Evolutionary conservation across 495 filamentous ascomycete genomes (phyloP).

Genomic region (Aspergillus haitiensis): DNA sequence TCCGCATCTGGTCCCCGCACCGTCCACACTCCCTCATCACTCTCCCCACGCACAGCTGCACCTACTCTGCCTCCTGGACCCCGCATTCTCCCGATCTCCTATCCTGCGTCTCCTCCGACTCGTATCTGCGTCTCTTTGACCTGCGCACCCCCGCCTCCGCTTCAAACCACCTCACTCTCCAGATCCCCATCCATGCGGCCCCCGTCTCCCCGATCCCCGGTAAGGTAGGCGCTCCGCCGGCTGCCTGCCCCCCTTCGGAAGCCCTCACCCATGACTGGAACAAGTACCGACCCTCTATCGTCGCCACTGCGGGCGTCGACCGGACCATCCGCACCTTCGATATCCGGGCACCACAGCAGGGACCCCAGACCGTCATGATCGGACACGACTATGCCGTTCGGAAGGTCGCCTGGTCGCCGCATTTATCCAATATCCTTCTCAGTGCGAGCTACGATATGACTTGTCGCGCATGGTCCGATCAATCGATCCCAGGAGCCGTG

Average conservation of each 20-base stretch:
- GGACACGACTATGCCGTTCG: conserved; percentile 92
- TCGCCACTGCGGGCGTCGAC: conserved; percentile 92
- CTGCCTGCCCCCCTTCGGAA: conserved; percentile 60
- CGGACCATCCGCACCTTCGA: conserved; percentile 84
- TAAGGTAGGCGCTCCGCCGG: conserved; percentile 35
- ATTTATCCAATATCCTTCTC: conserved; percentile 79
- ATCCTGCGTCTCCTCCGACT: conserved; percentile 81
- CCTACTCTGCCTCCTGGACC: conserved; percentile 79
- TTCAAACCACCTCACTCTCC: conserved; percentile 75
- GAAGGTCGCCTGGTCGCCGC: conserved; percentile 84
- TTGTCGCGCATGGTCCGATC: conserved; percentile 85
- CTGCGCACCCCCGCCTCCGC: conserved; percentile 77
- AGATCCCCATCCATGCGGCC: conserved; percentile 74
- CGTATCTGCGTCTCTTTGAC: conserved; percentile 84
- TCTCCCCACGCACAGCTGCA: conserved; percentile 85
- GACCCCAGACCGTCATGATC: conserved; percentile 66
- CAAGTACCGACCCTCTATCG: conserved; percentile 80
- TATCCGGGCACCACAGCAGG: conserved; percentile 68
- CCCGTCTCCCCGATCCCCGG: conserved; percentile 45
- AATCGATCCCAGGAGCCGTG: conserved; percentile 52
- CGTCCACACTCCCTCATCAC: conserved; percentile 71
- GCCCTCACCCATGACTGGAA: conserved; percentile 98
- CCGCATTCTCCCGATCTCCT: conserved; percentile 78
- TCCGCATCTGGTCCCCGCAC: conserved; percentile 87
- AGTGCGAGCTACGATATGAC: conserved; percentile 98